Evolutionary conservation across 768 basidiomycete genomes (phyloP), one percentile per base, ranked within the genome.

Genomic region (Podaxis carcinomalis): DNA sequence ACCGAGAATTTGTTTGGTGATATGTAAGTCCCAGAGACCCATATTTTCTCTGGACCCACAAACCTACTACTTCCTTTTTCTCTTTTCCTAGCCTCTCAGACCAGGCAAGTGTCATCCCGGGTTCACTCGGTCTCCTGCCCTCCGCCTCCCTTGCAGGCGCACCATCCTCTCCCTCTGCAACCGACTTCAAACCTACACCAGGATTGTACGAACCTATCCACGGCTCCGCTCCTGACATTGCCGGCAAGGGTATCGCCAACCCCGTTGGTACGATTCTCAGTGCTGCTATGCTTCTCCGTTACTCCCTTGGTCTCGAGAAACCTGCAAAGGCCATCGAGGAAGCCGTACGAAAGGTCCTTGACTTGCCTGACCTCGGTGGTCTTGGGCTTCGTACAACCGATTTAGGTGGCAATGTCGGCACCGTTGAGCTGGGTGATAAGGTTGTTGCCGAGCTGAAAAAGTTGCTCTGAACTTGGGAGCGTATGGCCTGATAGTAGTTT

Each of bases 151-250:
- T 99, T 7, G 92, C 95, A 1, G 95, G 93, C 49, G 92, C 93
- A 23, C 95, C 80, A 63, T 90, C 85, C 11, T 68, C 79, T 5
- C 80, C 78, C 64, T 88, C 84, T 1, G 55, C 61, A 23, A 76
- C 83, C 27, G 78, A 83, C 63, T 89, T 89, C 73, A 91, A 90
- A 70, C 86, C 90, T 5, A 90, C 90, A 1, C 75, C 84, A 16
- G 97, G 97, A 44, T 78, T 99, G 46, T 99, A 99, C 79, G 97
- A 99, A 76, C 97, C 97, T 53, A 97, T 97, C 65, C 94, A 96
- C 69, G 93, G 93, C 54, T 93, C 93, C 46, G 95, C 95, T 1
- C 95, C 95, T 55, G 95, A 96, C 69, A 97, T 97, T 63, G 92
- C 95, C n/a, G 93, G 93, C 1, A 79, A 91, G 72, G 90, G 91